Base-by-base conservation (phyloP, 1,284 basidiomycete genomes). In the Wallemia mellicola region DNA sequence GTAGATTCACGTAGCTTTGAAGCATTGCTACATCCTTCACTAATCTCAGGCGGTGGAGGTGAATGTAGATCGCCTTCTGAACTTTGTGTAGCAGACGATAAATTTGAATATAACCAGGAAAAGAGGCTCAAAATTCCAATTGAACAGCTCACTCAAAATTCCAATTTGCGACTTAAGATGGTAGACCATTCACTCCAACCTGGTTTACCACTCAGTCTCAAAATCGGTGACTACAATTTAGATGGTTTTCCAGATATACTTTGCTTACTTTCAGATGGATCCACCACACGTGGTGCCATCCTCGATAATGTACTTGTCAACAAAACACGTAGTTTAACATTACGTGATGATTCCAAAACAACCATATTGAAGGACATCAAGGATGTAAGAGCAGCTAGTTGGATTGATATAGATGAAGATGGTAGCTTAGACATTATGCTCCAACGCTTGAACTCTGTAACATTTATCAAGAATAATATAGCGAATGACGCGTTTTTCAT, bases 401-500 rank as follows among this genome's bases (percentile, higher is more conserved):
- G 91, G 71, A 66, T 98, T 60, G 94, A 99, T 69, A 74, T 96
- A 67, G 92, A 95, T 67, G 94, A 96, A 67, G 92, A 99, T 69
- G 91, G 92, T 0, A 86, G 88, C 1, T 73, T 98, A 24, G 94
- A 99, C 69, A 78, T 99, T 38, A 73, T 95, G 69, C 75, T 98
- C 0, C 89, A 95, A 67, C 74, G 91, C 33, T 80, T 85, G 1
- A 63, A 70, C 19, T 65, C 62, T 56, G 72, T 89, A 17, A 71
- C 80, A 1, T 95, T 99, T 65, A 74, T 98, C 48, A 88, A 94
- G 71, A 98, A 99, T 69, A 96, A 96, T 71, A 88, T 89, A 67
- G 98, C 94, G 68, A 89, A 91, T 67, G 94, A 99, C 66, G 91
- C 94, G 0, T 99, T 99, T 74, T 98, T 98, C 78, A 75, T 98